These are phyloP conservation scores for Pythium angustatum DNA, from an alignment of 352 stramenopile genomes.

Conservation along the genomic window DNA sequence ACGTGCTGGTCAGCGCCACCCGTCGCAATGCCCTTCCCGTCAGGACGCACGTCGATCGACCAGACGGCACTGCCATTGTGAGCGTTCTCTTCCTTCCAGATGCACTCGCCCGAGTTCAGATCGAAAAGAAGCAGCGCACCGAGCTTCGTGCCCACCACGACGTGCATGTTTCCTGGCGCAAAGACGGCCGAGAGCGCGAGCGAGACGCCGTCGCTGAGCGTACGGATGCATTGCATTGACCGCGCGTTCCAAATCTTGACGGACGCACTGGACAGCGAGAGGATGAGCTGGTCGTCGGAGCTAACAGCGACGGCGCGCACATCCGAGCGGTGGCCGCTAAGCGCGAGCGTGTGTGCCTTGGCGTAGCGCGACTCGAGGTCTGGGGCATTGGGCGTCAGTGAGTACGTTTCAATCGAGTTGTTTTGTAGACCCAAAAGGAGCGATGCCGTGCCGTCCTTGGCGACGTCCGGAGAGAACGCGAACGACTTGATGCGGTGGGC, in stretches of 20 bases:
- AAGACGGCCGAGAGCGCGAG: slow-evolving; percentile 94
- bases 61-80: slow-evolving; percentile 96
- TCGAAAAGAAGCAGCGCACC: slow-evolving; percentile 95
- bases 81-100: slow-evolving; percentile 82
- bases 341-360: slow-evolving; percentile 66
- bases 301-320: slow-evolving; percentile 88
- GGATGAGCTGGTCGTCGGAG: slow-evolving; percentile 89
- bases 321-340: slow-evolving; percentile 91
- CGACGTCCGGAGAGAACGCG: slow-evolving; percentile 78
- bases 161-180: slow-evolving; percentile 95
- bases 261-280: slow-evolving; percentile 80
- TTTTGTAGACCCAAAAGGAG: slow-evolving; percentile 90
- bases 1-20: slow-evolving; percentile 97
- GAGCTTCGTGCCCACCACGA: slow-evolving; percentile 96
- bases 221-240: slow-evolving; percentile 91
- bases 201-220: slow-evolving; percentile 74
- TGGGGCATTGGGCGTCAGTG: slow-evolving; percentile 49
- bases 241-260: slow-evolving; percentile 94
- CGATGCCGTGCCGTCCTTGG: slow-evolving; percentile 79
- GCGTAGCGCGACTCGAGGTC: slow-evolving; percentile 70
- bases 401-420: slow-evolving; percentile 91
- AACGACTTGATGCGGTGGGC: slow-evolving; percentile 89
- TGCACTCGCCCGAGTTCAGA: slow-evolving; percentile 94
- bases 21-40: slow-evolving; percentile 92
- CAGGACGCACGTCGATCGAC: slow-evolving; percentile 94